Evolutionary conservation across 805 yeast species (phyloP).

Genomic region (Brettanomyces sp.): DNA sequence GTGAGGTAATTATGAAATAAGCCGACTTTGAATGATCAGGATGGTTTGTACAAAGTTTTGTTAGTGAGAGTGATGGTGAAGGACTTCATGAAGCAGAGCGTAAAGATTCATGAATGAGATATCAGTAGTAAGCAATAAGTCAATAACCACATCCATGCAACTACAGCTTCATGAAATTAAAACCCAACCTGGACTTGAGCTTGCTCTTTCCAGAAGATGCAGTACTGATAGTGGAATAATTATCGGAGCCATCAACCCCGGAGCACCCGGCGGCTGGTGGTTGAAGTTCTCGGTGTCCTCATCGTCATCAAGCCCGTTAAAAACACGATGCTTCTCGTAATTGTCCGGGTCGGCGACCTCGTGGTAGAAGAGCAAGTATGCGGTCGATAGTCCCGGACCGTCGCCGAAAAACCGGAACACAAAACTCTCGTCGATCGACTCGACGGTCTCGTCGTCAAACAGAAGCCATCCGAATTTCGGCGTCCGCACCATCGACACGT

Average conservation of each 20-base stretch:
- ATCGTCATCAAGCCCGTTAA: conserved; percentile 20
- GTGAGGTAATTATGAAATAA: too few relatives aligned
- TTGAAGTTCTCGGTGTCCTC: not conserved
- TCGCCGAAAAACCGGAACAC: conserved; percentile 85
- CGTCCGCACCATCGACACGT: conserved; percentile 77
- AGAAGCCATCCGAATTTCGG: conserved; percentile 77
- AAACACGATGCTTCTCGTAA: conserved; percentile 21
- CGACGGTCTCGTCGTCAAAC: conserved; percentile 94
- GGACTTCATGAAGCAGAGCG: too few relatives aligned
- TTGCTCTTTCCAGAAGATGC: not conserved
- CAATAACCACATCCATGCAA: too few relatives aligned
- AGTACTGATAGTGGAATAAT: not conserved
- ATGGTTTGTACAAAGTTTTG: too few relatives aligned
- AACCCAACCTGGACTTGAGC: conserved; percentile 9
- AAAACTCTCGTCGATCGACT: conserved; percentile 71
- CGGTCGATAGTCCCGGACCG: conserved; percentile 80
- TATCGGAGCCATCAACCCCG: not conserved
- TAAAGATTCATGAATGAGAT: too few relatives aligned
- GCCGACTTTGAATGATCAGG: too few relatives aligned
- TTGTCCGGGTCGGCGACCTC: conserved; percentile 35
- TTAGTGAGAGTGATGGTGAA: too few relatives aligned
- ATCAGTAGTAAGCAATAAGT: not conserved
- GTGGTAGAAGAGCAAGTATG: conserved; percentile 79
- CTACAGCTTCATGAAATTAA: conserved; percentile 8
- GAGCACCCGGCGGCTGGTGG: too few relatives aligned